These are phyloP conservation scores for Flaveria bidentis DNA, from an alignment of 129 eudicot species.

Conservation along the genomic window DNA sequence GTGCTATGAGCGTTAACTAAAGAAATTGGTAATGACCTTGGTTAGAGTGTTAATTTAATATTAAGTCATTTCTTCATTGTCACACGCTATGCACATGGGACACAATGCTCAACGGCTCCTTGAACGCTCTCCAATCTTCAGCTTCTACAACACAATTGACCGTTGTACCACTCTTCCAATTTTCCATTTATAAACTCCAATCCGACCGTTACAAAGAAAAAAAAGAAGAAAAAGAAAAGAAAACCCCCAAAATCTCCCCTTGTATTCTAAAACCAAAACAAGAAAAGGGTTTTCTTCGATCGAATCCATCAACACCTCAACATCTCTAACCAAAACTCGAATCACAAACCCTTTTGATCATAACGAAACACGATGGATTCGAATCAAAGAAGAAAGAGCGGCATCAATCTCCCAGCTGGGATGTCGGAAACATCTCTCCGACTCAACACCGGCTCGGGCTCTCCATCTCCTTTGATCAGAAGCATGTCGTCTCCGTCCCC, in stretches of 20 bases:
- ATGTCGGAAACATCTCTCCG: slow-evolving; percentile 87
- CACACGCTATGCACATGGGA: too few species aligned
- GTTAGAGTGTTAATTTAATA: too few species aligned
- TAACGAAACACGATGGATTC: slow-evolving; percentile 43
- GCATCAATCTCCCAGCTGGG: slow-evolving; percentile 81
- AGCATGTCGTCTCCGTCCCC: slow-evolving; percentile 50
- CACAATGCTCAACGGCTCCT: slow-evolving; percentile 40
- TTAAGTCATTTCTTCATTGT: too few species aligned
- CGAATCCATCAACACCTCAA: neutral
- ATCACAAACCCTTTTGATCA: neutral
- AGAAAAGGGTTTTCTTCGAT: slow-evolving; percentile 17
- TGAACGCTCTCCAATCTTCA: slow-evolving; percentile 8
- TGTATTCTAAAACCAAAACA: neutral
- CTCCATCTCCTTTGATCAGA: slow-evolving; percentile 44
- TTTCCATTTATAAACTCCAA: slow-evolving; percentile 39
- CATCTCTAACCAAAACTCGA: neutral
- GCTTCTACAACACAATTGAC: slow-evolving; percentile 50
- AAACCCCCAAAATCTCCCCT: slow-evolving; percentile 30
- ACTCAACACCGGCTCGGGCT: slow-evolving; percentile 49
- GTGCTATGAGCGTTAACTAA: too few species aligned
- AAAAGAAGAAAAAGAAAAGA: neutral
- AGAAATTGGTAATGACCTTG: too few species aligned
- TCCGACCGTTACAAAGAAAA: slow-evolving; percentile 34
- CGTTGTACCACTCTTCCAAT: slow-evolving; percentile 36
- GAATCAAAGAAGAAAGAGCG: slow-evolving; percentile 81